phyloP scores from a whole-genome alignment of 225 moss, liverwort and hornwort species.

The Antitrichia curtipendula region DNA sequence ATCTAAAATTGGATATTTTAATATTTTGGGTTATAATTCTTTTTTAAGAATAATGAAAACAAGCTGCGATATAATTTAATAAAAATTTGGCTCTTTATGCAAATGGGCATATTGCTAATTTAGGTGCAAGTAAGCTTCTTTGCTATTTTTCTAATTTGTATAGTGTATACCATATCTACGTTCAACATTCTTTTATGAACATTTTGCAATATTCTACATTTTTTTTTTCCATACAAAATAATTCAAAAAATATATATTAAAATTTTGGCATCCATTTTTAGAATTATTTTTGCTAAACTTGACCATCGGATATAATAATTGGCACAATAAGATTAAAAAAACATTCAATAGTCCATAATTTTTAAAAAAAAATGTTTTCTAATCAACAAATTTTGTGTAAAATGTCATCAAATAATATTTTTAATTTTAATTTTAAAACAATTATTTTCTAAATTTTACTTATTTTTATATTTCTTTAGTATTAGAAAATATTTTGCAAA shows the following conservation, averaged over 20 bases:
- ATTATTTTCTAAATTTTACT: neutral
- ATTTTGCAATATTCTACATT: fast-evolving
- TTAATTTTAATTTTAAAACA: neutral
- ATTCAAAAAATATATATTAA: too few species aligned
- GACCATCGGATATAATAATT: fast-evolving
- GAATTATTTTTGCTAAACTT: neutral
- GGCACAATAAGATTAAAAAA: neutral
- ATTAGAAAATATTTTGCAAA: neutral
- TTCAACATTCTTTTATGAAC: neutral
- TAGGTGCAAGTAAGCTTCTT: neutral
- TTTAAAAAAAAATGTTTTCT: neutral
- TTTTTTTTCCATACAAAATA: too few species aligned
- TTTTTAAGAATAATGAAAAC: neutral
- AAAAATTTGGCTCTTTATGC: neutral
- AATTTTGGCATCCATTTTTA: too few species aligned
- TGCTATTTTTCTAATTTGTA: neutral
- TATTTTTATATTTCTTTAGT: neutral
- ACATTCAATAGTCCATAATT: neutral
- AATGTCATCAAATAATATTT: neutral
- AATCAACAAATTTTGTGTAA: neutral
- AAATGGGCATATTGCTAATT: neutral
- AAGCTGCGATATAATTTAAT: neutral
- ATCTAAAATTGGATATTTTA: neutral
- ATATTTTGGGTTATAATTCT: neutral
- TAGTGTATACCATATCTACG: neutral